phyloP scores from a whole-genome alignment of 1,284 basidiomycete species.

The Tylopilus orsonianus region DNA sequence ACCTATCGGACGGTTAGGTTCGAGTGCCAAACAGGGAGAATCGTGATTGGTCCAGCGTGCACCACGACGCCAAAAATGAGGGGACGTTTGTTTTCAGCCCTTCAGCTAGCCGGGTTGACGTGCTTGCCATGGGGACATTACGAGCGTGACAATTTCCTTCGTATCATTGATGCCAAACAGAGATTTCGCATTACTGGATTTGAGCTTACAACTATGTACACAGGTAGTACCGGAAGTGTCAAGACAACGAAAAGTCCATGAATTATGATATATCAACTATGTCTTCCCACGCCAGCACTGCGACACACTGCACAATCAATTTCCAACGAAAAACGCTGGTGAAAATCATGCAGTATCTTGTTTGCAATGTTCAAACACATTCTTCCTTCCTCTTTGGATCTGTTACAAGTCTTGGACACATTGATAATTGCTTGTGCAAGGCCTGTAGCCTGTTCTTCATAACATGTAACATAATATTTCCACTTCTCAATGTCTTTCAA shows the following conservation, averaged over 20 bases:
- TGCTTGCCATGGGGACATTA: background rate
- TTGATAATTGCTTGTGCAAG: constrained; percentile 9
- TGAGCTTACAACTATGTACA: constrained; percentile 3
- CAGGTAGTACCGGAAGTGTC: background rate
- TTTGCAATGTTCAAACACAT: constrained; percentile 12
- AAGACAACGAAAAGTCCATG: background rate
- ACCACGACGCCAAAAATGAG: no score
- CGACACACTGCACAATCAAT: background rate
- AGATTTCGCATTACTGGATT: no score
- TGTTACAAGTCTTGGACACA: background rate
- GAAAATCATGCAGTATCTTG: constrained; percentile 22
- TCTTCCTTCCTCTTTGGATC: constrained; percentile 6
- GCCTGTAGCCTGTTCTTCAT: constrained; percentile 12
- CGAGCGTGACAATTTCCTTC: no score
- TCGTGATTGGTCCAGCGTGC: no score
- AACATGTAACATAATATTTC: constrained; percentile 24
- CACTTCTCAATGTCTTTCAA: constrained; percentile 24
- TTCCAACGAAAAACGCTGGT: constrained; percentile 24
- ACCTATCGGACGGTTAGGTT: no score
- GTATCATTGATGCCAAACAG: background rate
- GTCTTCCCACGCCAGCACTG: background rate
- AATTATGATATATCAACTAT: background rate
- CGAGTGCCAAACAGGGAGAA: background rate
- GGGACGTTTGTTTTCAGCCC: no score
- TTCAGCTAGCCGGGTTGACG: no score